These are phyloP conservation scores for Diaporthe eres DNA, from an alignment of 2,329 filamentous ascomycete genomes.

Conservation along the genomic window DNA sequence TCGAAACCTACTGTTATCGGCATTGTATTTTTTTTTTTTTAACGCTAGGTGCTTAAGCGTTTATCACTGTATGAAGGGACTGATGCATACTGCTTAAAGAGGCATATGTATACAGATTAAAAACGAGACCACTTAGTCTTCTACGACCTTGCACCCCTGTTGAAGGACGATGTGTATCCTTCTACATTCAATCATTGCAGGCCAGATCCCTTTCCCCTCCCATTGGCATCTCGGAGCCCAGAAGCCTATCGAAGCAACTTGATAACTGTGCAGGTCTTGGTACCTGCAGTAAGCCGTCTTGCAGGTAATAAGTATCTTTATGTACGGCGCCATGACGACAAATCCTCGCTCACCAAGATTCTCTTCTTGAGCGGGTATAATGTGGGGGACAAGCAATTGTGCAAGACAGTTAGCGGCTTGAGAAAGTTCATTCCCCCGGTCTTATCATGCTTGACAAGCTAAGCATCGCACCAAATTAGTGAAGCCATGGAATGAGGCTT, in stretches of 20 bases:
- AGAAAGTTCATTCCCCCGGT: constrained; percentile 9
- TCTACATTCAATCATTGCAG: not conserved
- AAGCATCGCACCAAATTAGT: constrained; percentile 23
- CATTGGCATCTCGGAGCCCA: not conserved
- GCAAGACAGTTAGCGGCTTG: constrained; percentile 17
- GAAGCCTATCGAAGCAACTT: not conserved
- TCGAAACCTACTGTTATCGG: too few species aligned
- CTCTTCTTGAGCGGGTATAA: too few species aligned
- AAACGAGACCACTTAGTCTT: not conserved
- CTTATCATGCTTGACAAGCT: constrained; percentile 24
- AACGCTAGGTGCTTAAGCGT: too few species aligned
- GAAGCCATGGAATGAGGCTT: constrained; percentile 14
- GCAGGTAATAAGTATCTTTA: not conserved
- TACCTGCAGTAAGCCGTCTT: not conserved
- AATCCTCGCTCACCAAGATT: not conserved
- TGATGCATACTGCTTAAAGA: too few species aligned
- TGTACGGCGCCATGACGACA: not conserved
- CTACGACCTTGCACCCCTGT: too few species aligned
- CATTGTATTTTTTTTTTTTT: too few species aligned
- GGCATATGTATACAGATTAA: too few species aligned
- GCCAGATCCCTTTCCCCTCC: not conserved
- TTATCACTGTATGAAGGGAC: too few species aligned
- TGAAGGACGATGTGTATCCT: not conserved
- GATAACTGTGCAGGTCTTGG: not conserved
- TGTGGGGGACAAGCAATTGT: constrained; percentile 6